A percentile compares a stretch with the other conserved stretches of the same genome.
phyloP scores from a whole-genome alignment of 257 asterid species.

The Haberlea rhodopensis region DNA sequence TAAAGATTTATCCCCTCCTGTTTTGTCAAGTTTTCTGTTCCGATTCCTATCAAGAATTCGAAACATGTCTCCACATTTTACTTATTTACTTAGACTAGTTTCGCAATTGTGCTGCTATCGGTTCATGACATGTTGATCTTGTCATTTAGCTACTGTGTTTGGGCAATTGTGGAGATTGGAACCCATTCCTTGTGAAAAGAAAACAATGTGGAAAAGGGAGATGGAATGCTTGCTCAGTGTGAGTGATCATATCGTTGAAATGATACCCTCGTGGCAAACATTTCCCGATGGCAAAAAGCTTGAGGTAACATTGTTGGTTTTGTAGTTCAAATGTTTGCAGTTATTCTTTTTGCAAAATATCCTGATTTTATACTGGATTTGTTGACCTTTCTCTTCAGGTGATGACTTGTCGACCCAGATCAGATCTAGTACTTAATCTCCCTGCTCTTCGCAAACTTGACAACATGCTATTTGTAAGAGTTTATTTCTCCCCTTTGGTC shows the following conservation, averaged over 20 bases:
- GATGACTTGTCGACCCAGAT: slow-evolving; percentile 76
- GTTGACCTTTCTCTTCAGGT: slow-evolving; percentile 43
- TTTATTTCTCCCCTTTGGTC: neutral
- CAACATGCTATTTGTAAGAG: slow-evolving; percentile 80
- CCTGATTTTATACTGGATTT: neutral
- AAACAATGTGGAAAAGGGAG: slow-evolving; percentile 78
- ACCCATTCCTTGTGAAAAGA: slow-evolving; percentile 68
- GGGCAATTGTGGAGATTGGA: slow-evolving; percentile 92
- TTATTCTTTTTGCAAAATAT: neutral
- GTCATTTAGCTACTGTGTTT: slow-evolving; percentile 67
- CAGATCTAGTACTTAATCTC: slow-evolving; percentile 71
- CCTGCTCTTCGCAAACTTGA: slow-evolving; percentile 97
- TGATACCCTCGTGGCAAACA: slow-evolving; percentile 71
- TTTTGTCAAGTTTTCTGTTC: neutral
- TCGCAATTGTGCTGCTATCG: neutral
- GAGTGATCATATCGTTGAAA: slow-evolving; percentile 72
- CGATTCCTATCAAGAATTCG: neutral
- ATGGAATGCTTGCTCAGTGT: slow-evolving; percentile 75
- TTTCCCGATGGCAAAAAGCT: slow-evolving; percentile 71
- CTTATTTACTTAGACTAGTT: neutral
- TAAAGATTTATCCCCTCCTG: slow-evolving; percentile 23
- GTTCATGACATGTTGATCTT: neutral
- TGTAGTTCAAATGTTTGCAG: neutral
- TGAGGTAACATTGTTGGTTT: slow-evolving; percentile 34
- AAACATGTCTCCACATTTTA: neutral